These are phyloP conservation scores for Mortierella hygrophila DNA, from an alignment of 192 early-diverging fungal species.

Conservation along the genomic window DNA sequence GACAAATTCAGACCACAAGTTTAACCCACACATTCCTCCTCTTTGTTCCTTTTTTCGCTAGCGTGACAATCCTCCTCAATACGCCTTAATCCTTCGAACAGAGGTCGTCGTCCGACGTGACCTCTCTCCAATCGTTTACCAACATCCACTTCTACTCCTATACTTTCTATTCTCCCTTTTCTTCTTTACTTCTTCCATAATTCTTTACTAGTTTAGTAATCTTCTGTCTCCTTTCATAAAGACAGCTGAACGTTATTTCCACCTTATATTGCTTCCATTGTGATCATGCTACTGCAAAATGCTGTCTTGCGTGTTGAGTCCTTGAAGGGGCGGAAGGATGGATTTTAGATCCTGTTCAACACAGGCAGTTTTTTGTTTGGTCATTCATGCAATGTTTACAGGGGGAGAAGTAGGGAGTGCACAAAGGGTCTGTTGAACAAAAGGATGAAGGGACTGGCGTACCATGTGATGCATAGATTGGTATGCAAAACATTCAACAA, in stretches of 20 bases:
- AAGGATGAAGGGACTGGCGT: no score
- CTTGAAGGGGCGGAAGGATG: no score
- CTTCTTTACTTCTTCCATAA: neutral
- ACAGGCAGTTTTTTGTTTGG: neutral
- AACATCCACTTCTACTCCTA: neutral
- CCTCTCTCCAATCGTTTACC: neutral
- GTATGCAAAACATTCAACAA: neutral
- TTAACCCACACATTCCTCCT: neutral
- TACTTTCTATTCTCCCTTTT: neutral
- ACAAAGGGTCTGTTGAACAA: no score
- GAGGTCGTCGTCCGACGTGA: neutral
- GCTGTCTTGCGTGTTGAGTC: neutral
- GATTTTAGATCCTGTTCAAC: no score
- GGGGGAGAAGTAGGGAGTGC: neutral
- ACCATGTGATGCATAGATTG: neutral
- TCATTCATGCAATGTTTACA: neutral
- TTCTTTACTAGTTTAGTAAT: conserved; percentile 5
- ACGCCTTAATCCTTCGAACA: neutral
- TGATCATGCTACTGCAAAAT: neutral
- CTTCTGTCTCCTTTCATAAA: neutral
- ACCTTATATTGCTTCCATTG: neutral
- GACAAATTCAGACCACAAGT: neutral
- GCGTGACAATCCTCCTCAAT: neutral
- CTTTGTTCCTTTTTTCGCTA: neutral
- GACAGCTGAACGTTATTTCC: neutral